Percentiles rank a stretch among this genome's conserved stretches.
These are phyloP conservation scores for Xylariaceae sp. DNA, from an alignment of 2,329 filamentous ascomycete species.

Conservation along the genomic window DNA sequence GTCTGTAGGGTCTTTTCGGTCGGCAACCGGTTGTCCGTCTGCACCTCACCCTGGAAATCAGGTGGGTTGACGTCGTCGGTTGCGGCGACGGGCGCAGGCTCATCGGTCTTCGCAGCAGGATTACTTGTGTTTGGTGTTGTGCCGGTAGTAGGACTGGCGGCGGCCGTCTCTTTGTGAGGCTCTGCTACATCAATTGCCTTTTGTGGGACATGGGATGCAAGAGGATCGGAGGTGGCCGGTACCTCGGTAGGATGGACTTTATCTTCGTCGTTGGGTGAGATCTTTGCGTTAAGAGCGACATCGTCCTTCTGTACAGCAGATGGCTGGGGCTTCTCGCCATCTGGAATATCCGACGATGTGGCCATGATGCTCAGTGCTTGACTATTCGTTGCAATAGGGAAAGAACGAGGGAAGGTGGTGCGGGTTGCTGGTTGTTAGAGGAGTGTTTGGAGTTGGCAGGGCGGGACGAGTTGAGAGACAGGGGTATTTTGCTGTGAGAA, in stretches of 20 bases:
- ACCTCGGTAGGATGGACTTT: too few species aligned
- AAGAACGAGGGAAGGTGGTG: neutral
- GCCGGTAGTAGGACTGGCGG: neutral
- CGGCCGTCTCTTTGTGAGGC: neutral
- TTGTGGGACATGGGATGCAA: too few species aligned
- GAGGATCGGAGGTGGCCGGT: too few species aligned
- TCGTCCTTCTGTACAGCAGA: neutral
- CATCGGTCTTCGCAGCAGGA: neutral
- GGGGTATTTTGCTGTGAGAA: too few species aligned
- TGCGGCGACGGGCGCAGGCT: constrained; percentile 1
- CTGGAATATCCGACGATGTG: neutral
- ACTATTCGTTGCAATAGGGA: too few species aligned
- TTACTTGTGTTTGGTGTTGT: neutral
- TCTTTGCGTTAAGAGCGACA: too few species aligned
- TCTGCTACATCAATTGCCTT: too few species aligned
- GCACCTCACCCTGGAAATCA: constrained; percentile 54
- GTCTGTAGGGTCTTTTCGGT: constrained; percentile 42
- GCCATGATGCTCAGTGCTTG: neutral
- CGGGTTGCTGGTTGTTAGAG: neutral
- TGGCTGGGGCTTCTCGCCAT: neutral
- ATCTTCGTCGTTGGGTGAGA: neutral
- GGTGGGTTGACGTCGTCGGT: constrained; percentile 32
- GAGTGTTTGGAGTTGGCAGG: constrained; percentile 1
- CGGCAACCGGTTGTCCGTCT: constrained; percentile 53
- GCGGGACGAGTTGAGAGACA: neutral